A percentile compares a stretch with the other conserved stretches of the same genome.
phyloP scores from a whole-genome alignment of 345 rosid genomes.

The Iberis pinnata region DNA sequence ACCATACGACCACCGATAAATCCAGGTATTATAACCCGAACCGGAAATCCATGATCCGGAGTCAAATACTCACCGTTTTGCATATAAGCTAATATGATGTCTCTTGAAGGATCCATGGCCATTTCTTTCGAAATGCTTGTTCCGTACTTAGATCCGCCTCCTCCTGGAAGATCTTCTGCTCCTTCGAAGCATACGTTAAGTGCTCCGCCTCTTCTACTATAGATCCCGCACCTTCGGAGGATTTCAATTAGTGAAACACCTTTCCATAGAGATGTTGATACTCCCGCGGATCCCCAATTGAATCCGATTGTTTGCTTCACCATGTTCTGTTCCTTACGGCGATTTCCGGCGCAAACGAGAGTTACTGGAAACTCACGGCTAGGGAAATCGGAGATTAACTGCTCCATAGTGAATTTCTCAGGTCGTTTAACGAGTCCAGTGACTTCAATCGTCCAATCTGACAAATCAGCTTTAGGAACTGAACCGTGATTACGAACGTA shows the following conservation, averaged over 20 bases:
- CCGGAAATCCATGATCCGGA: constrained; percentile 93
- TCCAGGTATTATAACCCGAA: constrained; percentile 76
- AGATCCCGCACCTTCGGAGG: constrained; percentile 65
- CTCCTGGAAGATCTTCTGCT: constrained; percentile 88
- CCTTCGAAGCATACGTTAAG: constrained; percentile 90
- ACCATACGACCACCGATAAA: constrained; percentile 94
- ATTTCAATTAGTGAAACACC: constrained; percentile 60
- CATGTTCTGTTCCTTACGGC: constrained; percentile 94
- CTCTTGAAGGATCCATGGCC: constrained; percentile 82
- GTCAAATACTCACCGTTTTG: constrained; percentile 77
- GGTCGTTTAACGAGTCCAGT: constrained; percentile 72
- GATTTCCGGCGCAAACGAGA: constrained; percentile 84
- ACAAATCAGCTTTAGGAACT: constrained; percentile 64
- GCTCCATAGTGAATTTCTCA: constrained; percentile 65
- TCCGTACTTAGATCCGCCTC: constrained; percentile 90
- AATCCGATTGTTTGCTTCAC: constrained; percentile 74
- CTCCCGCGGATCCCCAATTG: constrained; percentile 86
- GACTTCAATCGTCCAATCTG: constrained; percentile 68
- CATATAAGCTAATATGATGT: constrained; percentile 81
- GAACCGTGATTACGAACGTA: constrained; percentile 90
- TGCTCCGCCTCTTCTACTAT: constrained; percentile 54
- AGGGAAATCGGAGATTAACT: constrained; percentile 52
- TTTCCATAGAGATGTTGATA: constrained; percentile 80
- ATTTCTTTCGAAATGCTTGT: constrained; percentile 60
- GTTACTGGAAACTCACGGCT: constrained; percentile 70